Evolutionary conservation across 768 basidiomycete species (phyloP), one percentile per base, ranked within the genome.

Genomic region (Lentinus tigrinus): DNA sequence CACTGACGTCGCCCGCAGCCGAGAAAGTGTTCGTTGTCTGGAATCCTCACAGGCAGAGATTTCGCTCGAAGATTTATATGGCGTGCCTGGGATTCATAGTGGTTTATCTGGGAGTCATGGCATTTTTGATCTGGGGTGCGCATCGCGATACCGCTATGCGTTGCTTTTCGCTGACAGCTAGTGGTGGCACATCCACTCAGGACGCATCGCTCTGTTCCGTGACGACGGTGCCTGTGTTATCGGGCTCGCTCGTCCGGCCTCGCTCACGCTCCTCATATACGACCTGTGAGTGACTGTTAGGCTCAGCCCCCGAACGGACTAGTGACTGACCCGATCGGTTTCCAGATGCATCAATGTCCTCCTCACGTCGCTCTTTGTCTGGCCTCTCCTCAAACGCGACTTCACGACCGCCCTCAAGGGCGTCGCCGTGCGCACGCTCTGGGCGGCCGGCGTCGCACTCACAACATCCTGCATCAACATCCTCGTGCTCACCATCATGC

Each of bases 381-480:
- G 73, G 71, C 81, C 82, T 0, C 69, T 84, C 3, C 54, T 73
- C 11, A 69, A 73, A n/a, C 66, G 72, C 1, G 64, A 69, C 39
- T 66, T 75, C 31, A 65, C 71, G 47, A 78, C 68, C 46, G 52
- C 66, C 4, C 67, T 67, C 0, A 65, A 82, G 14, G 73, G 73
- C 26, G 66, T 82, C 39, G 76, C 81, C 1, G 52, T 68, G 9
- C 72, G 80, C 27, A 81, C 81, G 2, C 67, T 80, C 39, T 59
- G 76, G 46, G 81, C 82, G 0, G 74, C 82, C 0, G 61, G 70
- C 21, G 71, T 79, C 21, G 78, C 81, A 0, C 73, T 84, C 13
- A 73, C 74, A 11, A 82, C 82, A 6, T 82, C 81, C 11, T 74
- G 77, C 37, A 74, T 79, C 52, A 78, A 85, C 65, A 77, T 82